Base-by-base conservation (phyloP, 2,329 filamentous ascomycete species). In the Paraphoma sp. region DNA sequence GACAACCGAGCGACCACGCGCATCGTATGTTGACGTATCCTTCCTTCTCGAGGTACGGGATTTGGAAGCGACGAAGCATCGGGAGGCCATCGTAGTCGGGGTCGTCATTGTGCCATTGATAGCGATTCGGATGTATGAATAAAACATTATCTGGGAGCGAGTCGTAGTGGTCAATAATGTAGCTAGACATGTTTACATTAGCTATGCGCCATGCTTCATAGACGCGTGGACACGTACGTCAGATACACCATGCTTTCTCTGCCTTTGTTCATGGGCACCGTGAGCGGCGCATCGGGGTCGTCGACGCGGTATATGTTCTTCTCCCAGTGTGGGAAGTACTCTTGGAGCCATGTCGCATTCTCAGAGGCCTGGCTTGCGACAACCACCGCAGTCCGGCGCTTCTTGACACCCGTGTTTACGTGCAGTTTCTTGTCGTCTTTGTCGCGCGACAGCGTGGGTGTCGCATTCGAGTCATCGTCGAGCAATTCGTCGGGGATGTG, bases 1-100 rank as follows among this genome's bases (percentile, higher is more conserved):
- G 83, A 62, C 83, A 85, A 1, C 83, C 83, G 1, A 84, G 71
- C 1, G 75, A 72, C 82, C 82, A 84, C 18, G 76, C 79, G 60
- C 83, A 86, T 41, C 83, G 81, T 14, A 85, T 76, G 51, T 83
- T 85, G 33, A 83, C 80, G 53, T 85, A 86, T 53, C 83, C 83
- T 64, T 82, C 74, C 54, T 78, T 63, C 48, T 79, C 75, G 40
- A 85, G 75, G 63, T 83, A 80, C 0, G 80, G 74, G 2, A 83
- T 52, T 53, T 83, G 81, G 54, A 85, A 79, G 38, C 79, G 78
- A 18, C 76, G 74, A 1, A 86, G 73, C 69, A 83, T 78, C 5
- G 78, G 78, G 1, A 82, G 71, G 8, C 82, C 81, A 58, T 83
- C 80, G 59, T 82, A 83, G 67, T 82, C 81, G 1, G 80, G 80